Evolutionary conservation across 2,329 filamentous ascomycete genomes (phyloP), one percentile per base, ranked within the genome.

Genomic region (Fusarium circinatum): DNA sequence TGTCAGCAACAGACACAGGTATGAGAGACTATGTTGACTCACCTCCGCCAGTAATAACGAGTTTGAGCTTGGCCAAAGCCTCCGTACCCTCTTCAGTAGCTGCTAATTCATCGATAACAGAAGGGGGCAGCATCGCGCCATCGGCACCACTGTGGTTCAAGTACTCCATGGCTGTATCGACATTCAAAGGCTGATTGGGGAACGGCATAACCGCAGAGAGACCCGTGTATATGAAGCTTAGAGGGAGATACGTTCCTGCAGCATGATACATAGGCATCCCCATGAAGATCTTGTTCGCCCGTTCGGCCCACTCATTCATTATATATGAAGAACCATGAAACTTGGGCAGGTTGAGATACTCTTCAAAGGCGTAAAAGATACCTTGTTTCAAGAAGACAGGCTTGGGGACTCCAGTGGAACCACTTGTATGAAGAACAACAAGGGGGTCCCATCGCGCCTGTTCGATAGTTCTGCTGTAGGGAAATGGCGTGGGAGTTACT

Each of bases 11-110:
- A n/a, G 0, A 0, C 10, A 1, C 1, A 2, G 1, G 3, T 7
- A 2, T 0, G 0, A 14, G 2, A 18, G 5, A 5, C 0, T 3
- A 0, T 3, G 0, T 0, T 20, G 0, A 54, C 47, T 54, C 3
- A 54, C 63, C 65, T 10, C 65, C 65, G 0, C 36, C 64, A n/a
- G 62, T 68, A 5, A 30, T 20, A 5, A 68, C 3, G 4, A 26
- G 24, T 2, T 42, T 12, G 6, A 68, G 65, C 12, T 55, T 55
- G 3, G 6, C 5, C 2, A 68, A 17, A 14, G 22, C 41, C 3
- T 51, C 8, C 0, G 28, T 4, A 0, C 65, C 65, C 10, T 68
- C 24, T 3, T 63, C 48, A 14, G 24, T 17, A 11, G 64, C 65
- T 3, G 56, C 30, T 13, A 68, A 13, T 0, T 57, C 64, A 2